Evolutionary conservation across 306 rosid genomes (phyloP), one percentile per base, ranked within the genome.

Genomic region (Albizia julibrissin): DNA sequence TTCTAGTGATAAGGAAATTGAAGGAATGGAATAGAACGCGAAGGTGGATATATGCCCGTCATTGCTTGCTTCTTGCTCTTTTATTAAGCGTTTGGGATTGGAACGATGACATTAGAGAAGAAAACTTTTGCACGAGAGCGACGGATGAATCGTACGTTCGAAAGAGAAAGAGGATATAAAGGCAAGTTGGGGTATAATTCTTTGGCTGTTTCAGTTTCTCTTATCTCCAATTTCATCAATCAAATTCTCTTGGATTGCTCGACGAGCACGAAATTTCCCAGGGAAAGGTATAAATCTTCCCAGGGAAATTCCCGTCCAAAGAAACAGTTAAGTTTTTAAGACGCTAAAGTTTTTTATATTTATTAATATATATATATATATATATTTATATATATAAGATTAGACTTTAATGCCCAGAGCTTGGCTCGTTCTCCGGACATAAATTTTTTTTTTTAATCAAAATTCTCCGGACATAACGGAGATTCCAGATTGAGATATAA

Each of bases 61-160:
- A 83, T 81, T 62, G 79, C 34, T 19, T 16, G 49, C 8, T 80
- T 80, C 78, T 66, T 82, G 54, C 76, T 86, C 87, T 90, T 87
- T 58, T 47, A 88, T 69, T 47, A 90, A 88, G 89, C 78, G 54
- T 59, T 80, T 56, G 77, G 82, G 67, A 76, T 24, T 65, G 81
- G 81, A 73, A 73, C 4, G 65, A 69, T 21, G 22, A 50, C n/a
- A 62, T n/a, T 12, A 78, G 88, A 46, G 52, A 15, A 46, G 52
- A 15, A 80, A 79, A 74, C 40, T 69, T 73, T 1, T n/a, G 50
- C 29, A 78, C 65, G 43, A 47, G 52, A 68, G 77, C 58, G 56
- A 40, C 11, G 19, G 42, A 72, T 83, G 47, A 68, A 24, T 81
- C 39, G 10, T 43, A 68, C 66, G 50, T 11, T 8, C 0, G 74